Percentiles rank a stretch among this genome's conserved stretches.
Evolutionary conservation across 2,329 filamentous ascomycete genomes (phyloP).

Genomic region (Xylaria digitata): DNA sequence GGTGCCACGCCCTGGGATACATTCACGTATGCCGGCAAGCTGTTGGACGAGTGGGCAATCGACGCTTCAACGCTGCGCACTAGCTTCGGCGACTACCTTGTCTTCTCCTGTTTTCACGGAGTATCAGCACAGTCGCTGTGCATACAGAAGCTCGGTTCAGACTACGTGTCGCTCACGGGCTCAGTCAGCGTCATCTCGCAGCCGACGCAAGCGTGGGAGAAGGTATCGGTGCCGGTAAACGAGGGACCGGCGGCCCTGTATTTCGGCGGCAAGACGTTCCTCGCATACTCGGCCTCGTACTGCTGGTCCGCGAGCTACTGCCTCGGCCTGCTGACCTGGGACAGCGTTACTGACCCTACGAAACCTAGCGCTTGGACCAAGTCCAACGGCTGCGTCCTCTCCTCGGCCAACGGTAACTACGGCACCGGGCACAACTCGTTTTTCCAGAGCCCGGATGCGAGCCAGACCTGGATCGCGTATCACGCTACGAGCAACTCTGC

Average conservation of each 20-base stretch:
- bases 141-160: conserved; percentile 54
- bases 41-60: conserved; percentile 63
- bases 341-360: conserved; percentile 61
- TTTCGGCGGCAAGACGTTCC: conserved; percentile 57
- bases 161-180: conserved; percentile 57
- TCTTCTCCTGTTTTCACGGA: conserved; percentile 64
- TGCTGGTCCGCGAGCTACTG: conserved; percentile 68
- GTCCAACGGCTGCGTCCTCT: conserved; percentile 61
- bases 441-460: conserved; percentile 66
- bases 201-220: conserved; percentile 64
- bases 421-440: conserved; percentile 69
- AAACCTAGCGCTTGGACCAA: conserved; percentile 61
- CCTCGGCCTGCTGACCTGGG: conserved; percentile 65
- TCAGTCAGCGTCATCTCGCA: conserved; percentile 61
- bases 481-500: conserved; percentile 62
- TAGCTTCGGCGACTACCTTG: conserved; percentile 61
- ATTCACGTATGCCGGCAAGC: conserved; percentile 61
- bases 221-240: conserved; percentile 61
- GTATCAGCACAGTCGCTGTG: conserved; percentile 54
- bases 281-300: conserved; percentile 66
- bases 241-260: conserved; percentile 67
- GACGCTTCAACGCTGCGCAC: conserved; percentile 65
- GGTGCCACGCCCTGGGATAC: conserved; percentile 63
- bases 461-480: conserved; percentile 66
- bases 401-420: conserved; percentile 66